Evolutionary conservation across 1,284 basidiomycete genomes (phyloP).

Genomic region (Volvariella volvacea): DNA sequence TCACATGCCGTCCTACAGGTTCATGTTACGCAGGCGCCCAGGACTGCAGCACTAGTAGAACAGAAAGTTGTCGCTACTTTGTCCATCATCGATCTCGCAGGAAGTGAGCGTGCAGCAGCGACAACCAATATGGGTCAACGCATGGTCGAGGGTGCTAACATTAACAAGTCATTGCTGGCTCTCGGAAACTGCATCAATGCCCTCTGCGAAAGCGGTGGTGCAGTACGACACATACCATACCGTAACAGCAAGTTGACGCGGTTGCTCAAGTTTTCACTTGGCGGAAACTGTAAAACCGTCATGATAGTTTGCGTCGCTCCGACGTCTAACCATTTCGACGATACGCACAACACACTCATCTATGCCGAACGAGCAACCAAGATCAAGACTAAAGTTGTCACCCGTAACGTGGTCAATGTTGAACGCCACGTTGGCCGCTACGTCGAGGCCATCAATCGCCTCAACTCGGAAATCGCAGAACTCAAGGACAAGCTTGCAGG

Average conservation of each 20-base stretch:
- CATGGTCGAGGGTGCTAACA: constrained; percentile 95
- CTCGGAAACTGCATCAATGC: constrained; percentile 97
- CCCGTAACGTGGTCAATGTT: constrained; percentile 89
- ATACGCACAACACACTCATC: constrained; percentile 93
- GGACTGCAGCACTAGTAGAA: constrained; percentile 75
- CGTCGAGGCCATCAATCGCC: constrained; percentile 87
- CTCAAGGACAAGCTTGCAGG: constrained; percentile 81
- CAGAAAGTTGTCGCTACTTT: constrained; percentile 81
- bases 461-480: constrained; percentile 79
- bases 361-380: constrained; percentile 96
- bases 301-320: constrained; percentile 98
- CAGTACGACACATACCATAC: constrained; percentile 85
- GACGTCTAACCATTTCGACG: constrained; percentile 91
- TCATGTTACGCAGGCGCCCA: constrained; percentile 82
- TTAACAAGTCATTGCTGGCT: constrained; percentile 95
- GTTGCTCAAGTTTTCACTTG: constrained; percentile 91
- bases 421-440: constrained; percentile 91
- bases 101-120: constrained; percentile 90
- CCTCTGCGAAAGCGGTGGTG: constrained; percentile 84
- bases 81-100: constrained; percentile 95
- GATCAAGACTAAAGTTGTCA: constrained; percentile 92
- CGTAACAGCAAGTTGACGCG: constrained; percentile 96
- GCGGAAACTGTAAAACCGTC: constrained; percentile 96
- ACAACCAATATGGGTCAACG: constrained; percentile 96
- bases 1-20: constrained; percentile 96